phyloP scores from a whole-genome alignment of 1,284 basidiomycete species.

The Boletus subluridellus region DNA sequence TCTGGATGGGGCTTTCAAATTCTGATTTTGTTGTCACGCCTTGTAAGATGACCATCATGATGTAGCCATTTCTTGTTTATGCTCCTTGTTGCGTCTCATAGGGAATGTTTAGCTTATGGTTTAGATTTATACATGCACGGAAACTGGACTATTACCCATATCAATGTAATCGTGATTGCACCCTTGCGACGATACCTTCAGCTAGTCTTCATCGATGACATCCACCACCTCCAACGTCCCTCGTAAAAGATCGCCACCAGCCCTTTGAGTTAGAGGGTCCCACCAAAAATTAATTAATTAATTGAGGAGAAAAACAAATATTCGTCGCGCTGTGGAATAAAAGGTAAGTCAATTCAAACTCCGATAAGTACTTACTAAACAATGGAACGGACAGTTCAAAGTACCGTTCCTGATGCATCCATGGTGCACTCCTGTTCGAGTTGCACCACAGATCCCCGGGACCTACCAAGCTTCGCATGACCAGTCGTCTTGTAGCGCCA shows the following conservation, averaged over 20 bases:
- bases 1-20: constrained; percentile 57
- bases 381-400: no score
- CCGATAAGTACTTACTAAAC: no score
- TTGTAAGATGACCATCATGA: constrained; percentile 4
- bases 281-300: no score
- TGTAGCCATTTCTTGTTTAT: constrained; percentile 10
- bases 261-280: constrained; percentile 7
- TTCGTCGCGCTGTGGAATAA: no score
- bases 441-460: no score
- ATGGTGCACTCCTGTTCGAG: no score
- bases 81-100: constrained; percentile 4
- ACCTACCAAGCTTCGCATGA: no score
- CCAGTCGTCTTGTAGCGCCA: no score
- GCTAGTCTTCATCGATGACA: not conserved
- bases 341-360: no score
- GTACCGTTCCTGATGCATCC: no score
- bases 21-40: constrained; percentile 28
- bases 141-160: constrained; percentile 6
- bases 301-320: no score
- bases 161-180: constrained; percentile 12
- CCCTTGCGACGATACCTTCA: constrained; percentile 4
- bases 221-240: constrained; percentile 62
- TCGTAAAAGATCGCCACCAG: constrained; percentile 63
- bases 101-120: constrained; percentile 21
- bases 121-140: constrained; percentile 28